Evolutionary conservation across 306 rosid species (phyloP), one percentile per base, ranked within the genome.

Genomic region (Macrotyloma uniflorum): DNA sequence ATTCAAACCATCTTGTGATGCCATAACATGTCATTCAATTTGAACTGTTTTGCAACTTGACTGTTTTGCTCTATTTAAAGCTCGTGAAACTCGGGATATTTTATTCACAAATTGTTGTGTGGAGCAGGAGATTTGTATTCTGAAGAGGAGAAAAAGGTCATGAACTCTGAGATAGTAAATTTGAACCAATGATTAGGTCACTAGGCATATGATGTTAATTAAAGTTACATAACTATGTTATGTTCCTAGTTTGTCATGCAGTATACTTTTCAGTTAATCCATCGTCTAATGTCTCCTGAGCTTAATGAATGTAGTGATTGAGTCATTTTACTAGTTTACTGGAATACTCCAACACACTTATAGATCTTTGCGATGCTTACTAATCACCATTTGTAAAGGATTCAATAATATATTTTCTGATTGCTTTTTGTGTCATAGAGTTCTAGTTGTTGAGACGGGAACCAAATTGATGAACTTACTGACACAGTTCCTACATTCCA

Each of bases 251-350:
- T 5, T 1, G 9, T 57, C 35, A 5, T 57, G 8, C 18, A 57
- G 26, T 57, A 57, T 23, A 13, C 18, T 23, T 40, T 72, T 72
- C 19, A 8, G 51, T 24, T 72, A 49, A 50, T 71, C 54, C 4
- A 6, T 33, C 49, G 24, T 66, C 67, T 6, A 28, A 45, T n/a
- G n/a, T 26, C 49, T 10, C 9, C 13, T 23, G 42, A 46, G 53
- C 40, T 72, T 19, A 35, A 53, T 80, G 63, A 32, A 16, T 66
- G 8, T 49, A 20, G 22, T 54, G 70, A 54, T 65, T 73, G 61
- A 30, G 63, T 33, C 16, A 14, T 72, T 40, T 19, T 51, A 64
- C 45, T 46, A 45, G 65, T 12, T 59, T 23, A 38, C 36, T 70
- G 61, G 46, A n/a, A 69, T 32, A 58, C 9, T 57, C 42, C 15